Evolutionary conservation across 768 basidiomycete genomes (phyloP).

Genomic region (Amyloporia xantha): DNA sequence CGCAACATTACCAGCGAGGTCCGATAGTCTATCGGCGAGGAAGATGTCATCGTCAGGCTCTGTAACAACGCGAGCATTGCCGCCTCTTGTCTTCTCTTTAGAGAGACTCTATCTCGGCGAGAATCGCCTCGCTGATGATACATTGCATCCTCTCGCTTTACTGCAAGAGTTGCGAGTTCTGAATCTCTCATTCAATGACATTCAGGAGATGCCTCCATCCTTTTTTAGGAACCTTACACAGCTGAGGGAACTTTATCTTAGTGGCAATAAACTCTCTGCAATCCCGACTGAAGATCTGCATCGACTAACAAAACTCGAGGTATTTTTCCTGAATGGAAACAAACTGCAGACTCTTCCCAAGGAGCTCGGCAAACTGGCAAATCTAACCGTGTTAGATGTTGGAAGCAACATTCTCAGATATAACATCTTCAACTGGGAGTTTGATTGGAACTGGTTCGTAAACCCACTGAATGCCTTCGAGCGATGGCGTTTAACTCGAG

Average conservation of each 20-base stretch:
- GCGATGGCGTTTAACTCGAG: neutral
- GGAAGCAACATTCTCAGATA: constrained; percentile 93
- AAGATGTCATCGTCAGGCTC: constrained; percentile 36
- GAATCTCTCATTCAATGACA: constrained; percentile 92
- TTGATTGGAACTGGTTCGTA: constrained; percentile 97
- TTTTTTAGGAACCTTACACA: constrained; percentile 67
- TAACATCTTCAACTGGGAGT: constrained; percentile 97
- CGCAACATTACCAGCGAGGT: neutral
- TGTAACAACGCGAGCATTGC: constrained; percentile 27
- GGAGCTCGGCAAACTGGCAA: constrained; percentile 79
- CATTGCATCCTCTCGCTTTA: constrained; percentile 65
- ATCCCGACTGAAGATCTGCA: constrained; percentile 88
- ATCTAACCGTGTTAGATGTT: constrained; percentile 78
- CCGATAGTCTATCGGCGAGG: constrained; percentile 26
- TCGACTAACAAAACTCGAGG: constrained; percentile 55
- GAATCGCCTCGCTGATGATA: constrained; percentile 79
- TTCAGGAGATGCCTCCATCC: constrained; percentile 75
- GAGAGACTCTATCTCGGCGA: constrained; percentile 83
- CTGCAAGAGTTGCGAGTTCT: constrained; percentile 74
- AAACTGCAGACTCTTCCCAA: constrained; percentile 86
- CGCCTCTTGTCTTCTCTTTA: constrained; percentile 64
- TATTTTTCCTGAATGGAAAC: constrained; percentile 91
- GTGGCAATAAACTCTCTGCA: constrained; percentile 89
- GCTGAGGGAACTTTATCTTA: constrained; percentile 85
- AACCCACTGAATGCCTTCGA: neutral